A percentile compares a stretch with the other conserved stretches of the same genome.
These are phyloP conservation scores for Penicillium sp. DNA, from an alignment of 2,329 filamentous ascomycete species.

Conservation along the genomic window DNA sequence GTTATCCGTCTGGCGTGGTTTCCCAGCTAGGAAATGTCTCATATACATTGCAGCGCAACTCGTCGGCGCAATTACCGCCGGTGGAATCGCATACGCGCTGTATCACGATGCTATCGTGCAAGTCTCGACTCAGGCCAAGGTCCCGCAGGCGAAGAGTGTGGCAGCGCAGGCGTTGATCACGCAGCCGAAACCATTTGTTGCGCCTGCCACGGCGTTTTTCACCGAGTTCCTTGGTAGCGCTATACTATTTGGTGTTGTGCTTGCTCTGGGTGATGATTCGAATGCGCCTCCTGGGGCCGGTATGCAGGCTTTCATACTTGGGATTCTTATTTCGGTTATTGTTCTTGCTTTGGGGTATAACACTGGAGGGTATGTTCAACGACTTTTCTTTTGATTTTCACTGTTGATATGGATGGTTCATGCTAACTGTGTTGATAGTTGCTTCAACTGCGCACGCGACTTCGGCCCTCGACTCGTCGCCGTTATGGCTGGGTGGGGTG, in stretches of 20 bases:
- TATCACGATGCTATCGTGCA: slow-evolving; percentile 37
- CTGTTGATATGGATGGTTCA: too few species aligned
- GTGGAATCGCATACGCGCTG: slow-evolving; percentile 34
- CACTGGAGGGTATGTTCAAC: slow-evolving; percentile 30
- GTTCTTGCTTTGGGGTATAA: slow-evolving; percentile 33
- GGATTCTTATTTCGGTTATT: slow-evolving; percentile 17
- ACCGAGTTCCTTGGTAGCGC: slow-evolving; percentile 38
- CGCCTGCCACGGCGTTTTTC: slow-evolving; percentile 34
- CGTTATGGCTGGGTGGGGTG: slow-evolving; percentile 34
- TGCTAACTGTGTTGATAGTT: slow-evolving; percentile 12
- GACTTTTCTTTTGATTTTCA: too few species aligned
- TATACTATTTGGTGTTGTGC: slow-evolving; percentile 31
- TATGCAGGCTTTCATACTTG: slow-evolving; percentile 36
- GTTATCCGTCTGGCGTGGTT: slow-evolving; percentile 34
- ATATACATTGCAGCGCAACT: slow-evolving; percentile 36
- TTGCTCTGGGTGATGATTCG: slow-evolving; percentile 42
- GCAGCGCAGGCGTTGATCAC: slow-evolving; percentile 29
- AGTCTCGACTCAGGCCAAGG: slow-evolving; percentile 13
- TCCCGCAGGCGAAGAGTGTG: slow-evolving; percentile 17
- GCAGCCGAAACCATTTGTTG: slow-evolving; percentile 26
- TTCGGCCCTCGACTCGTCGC: slow-evolving; percentile 36
- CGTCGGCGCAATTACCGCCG: slow-evolving; percentile 35
- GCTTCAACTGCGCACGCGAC: slow-evolving; percentile 37
- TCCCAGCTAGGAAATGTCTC: slow-evolving; percentile 28
- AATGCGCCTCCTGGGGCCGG: slow-evolving; percentile 46